Evolutionary conservation across 2,329 filamentous ascomycete genomes (phyloP), one percentile per base, ranked within the genome.

Genomic region (Aspergillus pseudotamarii): DNA sequence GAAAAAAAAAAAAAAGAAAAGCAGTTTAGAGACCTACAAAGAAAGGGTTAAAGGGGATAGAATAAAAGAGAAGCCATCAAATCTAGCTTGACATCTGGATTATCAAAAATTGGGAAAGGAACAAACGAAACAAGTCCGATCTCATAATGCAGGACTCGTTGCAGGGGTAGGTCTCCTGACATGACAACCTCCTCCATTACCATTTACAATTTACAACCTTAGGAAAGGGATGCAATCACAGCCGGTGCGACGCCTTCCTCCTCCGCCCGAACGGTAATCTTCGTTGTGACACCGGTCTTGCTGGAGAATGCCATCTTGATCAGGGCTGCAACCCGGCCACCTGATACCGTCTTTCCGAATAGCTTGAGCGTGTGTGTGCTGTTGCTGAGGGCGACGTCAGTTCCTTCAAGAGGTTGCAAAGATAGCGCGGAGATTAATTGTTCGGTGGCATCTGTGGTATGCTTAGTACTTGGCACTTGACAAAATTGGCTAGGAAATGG

Each of bases 361-460:
- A 99, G 84, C 82, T 97, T 98, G 76, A 99, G 89, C 4, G 93
- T 94, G 79, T 99, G 95, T 66, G 94, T 97, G 64, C 89, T 94
- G 73, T 90, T 90, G 75, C 90, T 96, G 70, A 97, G 84, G 0
- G 93, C 91, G 45, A 99, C 89, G 69, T 99, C 95, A 36, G 92
- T 96, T 71, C 94, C 95, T 72, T 99, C 95, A 53, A 99, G 86
- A 14, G 95, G 92, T 79, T 98, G 95, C 73, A 99, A 84, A 36
- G 93, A 97, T 30, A 99, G 86, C 1, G 91, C 86, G 79, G 93
- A 92, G 73, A 91, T 87, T 64, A 99, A 86, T 82, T 95, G 89
- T 79, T 98, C 94, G 53, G 94, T 96, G 28, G 95, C 95, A 80
- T 98, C 95, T 92, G 78, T 69, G 56, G 63, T n/a, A 57, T 60